A percentile compares a stretch with the other conserved stretches of the same genome.
phyloP scores from a whole-genome alignment of 2,329 filamentous ascomycete genomes.

The Tolypocladium album region DNA sequence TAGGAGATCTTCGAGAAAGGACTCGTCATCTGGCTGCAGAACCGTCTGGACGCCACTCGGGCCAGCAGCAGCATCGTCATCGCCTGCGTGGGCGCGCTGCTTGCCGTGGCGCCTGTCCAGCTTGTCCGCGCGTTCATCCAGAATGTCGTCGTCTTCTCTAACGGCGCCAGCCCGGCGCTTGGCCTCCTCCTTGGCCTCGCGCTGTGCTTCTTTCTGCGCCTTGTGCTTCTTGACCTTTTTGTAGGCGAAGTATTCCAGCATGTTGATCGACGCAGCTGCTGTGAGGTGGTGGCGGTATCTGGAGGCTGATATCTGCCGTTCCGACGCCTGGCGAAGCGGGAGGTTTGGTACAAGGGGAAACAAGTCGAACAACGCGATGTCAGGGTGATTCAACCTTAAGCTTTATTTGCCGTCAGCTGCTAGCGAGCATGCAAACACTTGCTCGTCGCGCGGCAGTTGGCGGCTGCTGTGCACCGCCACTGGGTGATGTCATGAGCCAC shows the following conservation, averaged over 20 bases:
- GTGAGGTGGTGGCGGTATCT: neutral
- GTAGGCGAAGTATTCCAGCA: conserved; percentile 54
- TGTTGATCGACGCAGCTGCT: conserved; percentile 21
- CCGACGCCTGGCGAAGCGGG: neutral
- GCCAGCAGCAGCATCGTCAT: conserved; percentile 6
- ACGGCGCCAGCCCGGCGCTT: conserved; percentile 7
- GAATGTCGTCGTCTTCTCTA: conserved; percentile 1
- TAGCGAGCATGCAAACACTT: neutral
- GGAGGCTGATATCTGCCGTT: neutral
- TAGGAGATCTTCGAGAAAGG: conserved; percentile 46
- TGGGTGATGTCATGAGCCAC: conserved; percentile 21
- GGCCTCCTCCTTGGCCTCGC: conserved; percentile 9
- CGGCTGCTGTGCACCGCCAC: conserved; percentile 18
- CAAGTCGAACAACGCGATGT: neutral
- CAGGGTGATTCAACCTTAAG: neutral
- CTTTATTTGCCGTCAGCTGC: neutral
- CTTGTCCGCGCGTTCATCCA: neutral
- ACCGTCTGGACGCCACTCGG: conserved; percentile 16
- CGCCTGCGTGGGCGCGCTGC: conserved; percentile 1
- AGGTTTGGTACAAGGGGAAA: neutral
- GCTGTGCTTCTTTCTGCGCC: conserved; percentile 32
- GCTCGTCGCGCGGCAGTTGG: neutral
- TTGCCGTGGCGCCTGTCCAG: conserved; percentile 4
- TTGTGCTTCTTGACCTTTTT: conserved; percentile 53
- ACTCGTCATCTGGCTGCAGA: conserved; percentile 45